These are phyloP conservation scores for Lepiota brunneoincarnata DNA, from an alignment of 768 basidiomycete species.

Conservation along the genomic window DNA sequence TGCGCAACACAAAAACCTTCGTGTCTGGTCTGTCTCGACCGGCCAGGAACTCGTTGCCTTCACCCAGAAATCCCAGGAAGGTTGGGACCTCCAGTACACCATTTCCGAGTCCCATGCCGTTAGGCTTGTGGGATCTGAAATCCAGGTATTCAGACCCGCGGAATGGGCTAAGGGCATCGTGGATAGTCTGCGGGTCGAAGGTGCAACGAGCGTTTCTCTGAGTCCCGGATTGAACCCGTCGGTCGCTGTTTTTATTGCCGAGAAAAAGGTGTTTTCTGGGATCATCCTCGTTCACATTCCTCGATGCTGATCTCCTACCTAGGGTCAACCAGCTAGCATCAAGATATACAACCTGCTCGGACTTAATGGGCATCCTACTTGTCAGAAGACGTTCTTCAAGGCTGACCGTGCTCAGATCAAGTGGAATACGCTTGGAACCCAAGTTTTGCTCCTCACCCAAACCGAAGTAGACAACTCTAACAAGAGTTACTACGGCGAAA, in stretches of 20 bases:
- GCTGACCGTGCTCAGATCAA: constrained; percentile 91
- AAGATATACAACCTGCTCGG: constrained; percentile 76
- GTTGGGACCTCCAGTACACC: constrained; percentile 91
- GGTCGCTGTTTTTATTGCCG: constrained; percentile 89
- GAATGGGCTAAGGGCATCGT: constrained; percentile 79
- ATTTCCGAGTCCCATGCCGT: constrained; percentile 86
- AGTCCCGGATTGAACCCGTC: constrained; percentile 86
- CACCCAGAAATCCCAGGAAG: constrained; percentile 87
- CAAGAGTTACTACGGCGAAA: constrained; percentile 98
- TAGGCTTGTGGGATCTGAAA: constrained; percentile 74
- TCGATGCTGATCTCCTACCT: constrained; percentile 1
- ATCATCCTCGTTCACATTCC: background rate
- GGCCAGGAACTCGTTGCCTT: constrained; percentile 87
- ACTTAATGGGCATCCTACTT: constrained; percentile 61
- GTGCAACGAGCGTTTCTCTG: constrained; percentile 70
- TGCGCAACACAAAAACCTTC: constrained; percentile 89
- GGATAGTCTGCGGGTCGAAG: constrained; percentile 82
- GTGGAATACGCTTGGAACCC: constrained; percentile 94
- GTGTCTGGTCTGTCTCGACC: constrained; percentile 82
- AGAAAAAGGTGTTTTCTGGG: constrained; percentile 72
- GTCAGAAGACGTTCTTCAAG: constrained; percentile 93
- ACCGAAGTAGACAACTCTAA: constrained; percentile 97
- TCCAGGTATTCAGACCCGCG: constrained; percentile 80
- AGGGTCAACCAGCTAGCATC: constrained; percentile 88
- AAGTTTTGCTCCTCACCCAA: constrained; percentile 87